These are phyloP conservation scores for Eremochloa ophiuroides DNA, from an alignment of 176 grass and related monocot genomes.

Conservation along the genomic window DNA sequence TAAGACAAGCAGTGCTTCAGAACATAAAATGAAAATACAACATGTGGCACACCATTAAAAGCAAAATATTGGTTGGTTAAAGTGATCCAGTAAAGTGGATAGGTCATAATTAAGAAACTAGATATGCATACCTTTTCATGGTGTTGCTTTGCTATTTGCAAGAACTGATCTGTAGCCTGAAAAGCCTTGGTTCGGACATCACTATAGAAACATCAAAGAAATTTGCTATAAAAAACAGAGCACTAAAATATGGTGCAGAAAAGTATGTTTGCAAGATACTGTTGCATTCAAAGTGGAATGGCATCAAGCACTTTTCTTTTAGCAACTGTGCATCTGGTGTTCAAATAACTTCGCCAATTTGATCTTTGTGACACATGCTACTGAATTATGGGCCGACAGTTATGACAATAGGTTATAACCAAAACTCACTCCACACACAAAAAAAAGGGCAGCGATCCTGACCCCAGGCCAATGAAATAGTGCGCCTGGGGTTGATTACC, in stretches of 20 bases:
- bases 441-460: too few relatives aligned
- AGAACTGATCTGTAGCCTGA: slow-evolving; percentile 91
- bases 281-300: background rate
- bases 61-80: slow-evolving; percentile 2
- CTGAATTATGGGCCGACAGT: background rate
- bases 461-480: too few relatives aligned
- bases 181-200: slow-evolving; percentile 98
- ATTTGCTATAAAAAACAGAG: slow-evolving; percentile 12
- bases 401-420: background rate
- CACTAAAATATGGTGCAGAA: slow-evolving; percentile 10
- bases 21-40: background rate
- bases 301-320: background rate
- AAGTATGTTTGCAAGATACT: background rate
- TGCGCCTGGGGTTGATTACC: too few relatives aligned
- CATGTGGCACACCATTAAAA: background rate
- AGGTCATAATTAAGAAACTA: slow-evolving; percentile 21
- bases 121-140: slow-evolving; percentile 76
- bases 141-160: slow-evolving; percentile 78
- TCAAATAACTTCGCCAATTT: slow-evolving; percentile 12
- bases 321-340: slow-evolving; percentile 15
- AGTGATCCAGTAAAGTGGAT: slow-evolving; percentile 7
- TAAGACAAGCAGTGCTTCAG: background rate
- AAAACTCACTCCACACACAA: background rate
- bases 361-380: background rate
- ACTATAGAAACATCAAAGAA: slow-evolving; percentile 41